A percentile compares a stretch with the other conserved stretches of the same genome.
Conservation (phyloP, 2,329 filamentous ascomycete genomes). For the Rhinocladiella similis region DNA sequence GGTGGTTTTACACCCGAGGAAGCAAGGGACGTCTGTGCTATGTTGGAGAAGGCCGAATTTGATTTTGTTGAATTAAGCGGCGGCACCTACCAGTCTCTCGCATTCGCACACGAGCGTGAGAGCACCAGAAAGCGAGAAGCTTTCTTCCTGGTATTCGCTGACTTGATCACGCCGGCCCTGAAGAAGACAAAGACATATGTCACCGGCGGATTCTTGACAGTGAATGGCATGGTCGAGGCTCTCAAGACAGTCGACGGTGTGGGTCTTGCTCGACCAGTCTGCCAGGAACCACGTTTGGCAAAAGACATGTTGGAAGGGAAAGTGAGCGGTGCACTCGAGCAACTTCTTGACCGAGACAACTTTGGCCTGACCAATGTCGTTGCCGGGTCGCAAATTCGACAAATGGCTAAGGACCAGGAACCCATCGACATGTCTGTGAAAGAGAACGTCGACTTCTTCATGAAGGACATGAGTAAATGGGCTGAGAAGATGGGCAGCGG, state of each 20-base stretch:
- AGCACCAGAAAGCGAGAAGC: conserved; percentile 57
- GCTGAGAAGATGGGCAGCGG: conserved; percentile 37
- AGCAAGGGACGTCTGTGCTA: conserved; percentile 43
- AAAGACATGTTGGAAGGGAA: conserved; percentile 35
- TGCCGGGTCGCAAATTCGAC: conserved; percentile 53
- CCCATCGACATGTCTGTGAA: conserved; percentile 54
- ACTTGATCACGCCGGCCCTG: conserved; percentile 50
- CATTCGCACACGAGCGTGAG: conserved; percentile 54
- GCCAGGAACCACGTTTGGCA: conserved; percentile 48
- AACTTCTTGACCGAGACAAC: conserved; percentile 51
- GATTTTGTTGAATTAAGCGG: conserved; percentile 60
- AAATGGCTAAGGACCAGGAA: conserved; percentile 54
- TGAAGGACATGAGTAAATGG: conserved; percentile 51
- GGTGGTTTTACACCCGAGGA: conserved; percentile 49
- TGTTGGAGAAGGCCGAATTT: conserved; percentile 36
- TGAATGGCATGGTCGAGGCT: conserved; percentile 59
- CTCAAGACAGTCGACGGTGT: conserved; percentile 60
- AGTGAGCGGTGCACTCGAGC: conserved; percentile 50
- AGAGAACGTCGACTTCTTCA: conserved; percentile 49
- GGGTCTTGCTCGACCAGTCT: conserved; percentile 56
- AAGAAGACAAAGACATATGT: conserved; percentile 58
- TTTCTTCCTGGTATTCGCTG: conserved; percentile 63
- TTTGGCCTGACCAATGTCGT: conserved; percentile 51
- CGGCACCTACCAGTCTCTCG: conserved; percentile 59
- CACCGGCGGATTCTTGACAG: conserved; percentile 59